These are phyloP conservation scores for Macrotyloma uniflorum DNA, from an alignment of 306 rosid genomes.

Conservation along the genomic window DNA sequence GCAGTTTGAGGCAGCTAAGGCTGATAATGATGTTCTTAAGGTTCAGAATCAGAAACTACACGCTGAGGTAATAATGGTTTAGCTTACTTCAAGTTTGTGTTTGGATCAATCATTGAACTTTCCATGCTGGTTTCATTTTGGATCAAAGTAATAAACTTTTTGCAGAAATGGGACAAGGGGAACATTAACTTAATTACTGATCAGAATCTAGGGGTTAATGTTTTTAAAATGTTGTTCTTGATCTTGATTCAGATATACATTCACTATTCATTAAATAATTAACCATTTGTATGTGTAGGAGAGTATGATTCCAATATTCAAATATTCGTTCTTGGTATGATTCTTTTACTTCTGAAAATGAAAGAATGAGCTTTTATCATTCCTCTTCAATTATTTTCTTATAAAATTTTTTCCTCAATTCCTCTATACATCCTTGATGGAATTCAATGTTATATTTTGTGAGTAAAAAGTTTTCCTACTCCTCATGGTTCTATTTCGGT, in stretches of 20 bases:
- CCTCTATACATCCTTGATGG: neutral
- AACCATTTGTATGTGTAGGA: neutral
- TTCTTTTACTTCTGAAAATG: neutral
- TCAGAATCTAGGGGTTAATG: neutral
- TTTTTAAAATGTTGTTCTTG: neutral
- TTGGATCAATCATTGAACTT: constrained; percentile 22
- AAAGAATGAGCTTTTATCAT: neutral
- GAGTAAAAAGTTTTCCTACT: neutral
- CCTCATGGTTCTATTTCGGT: neutral
- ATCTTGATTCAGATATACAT: neutral
- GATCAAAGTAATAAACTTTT: neutral
- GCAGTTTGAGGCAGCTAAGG: constrained; percentile 69
- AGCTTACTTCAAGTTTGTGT: neutral
- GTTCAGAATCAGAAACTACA: constrained; percentile 69
- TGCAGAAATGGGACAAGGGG: neutral
- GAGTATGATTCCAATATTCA: neutral
- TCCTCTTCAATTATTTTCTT: neutral
- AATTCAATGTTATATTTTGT: neutral
- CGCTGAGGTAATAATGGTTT: constrained; percentile 53
- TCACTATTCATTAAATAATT: neutral
- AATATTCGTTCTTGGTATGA: neutral
- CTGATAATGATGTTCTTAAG: constrained; percentile 68
- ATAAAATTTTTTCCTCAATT: neutral
- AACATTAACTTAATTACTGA: neutral
- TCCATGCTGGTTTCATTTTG: neutral